Conservation (phyloP, 345 rosid genomes). For the Citrus hindsii region DNA sequence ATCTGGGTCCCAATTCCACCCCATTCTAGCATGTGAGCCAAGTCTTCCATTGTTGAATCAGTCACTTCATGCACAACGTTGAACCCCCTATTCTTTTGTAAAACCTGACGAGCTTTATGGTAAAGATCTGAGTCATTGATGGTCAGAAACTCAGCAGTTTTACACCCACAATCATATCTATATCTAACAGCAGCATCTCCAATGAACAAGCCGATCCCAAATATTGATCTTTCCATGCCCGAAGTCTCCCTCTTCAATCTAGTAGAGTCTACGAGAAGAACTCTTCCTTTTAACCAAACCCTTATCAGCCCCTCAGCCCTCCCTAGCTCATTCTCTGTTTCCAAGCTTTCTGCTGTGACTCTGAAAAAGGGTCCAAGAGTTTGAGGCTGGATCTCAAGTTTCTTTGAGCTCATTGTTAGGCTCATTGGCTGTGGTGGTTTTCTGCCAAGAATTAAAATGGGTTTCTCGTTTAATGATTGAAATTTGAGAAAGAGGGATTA, state of each 20-base stretch:
- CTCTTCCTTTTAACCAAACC: conserved; percentile 72
- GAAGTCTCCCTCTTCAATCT: conserved; percentile 63
- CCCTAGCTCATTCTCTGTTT: conserved; percentile 59
- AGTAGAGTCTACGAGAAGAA: conserved; percentile 78
- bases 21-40: conserved; percentile 81
- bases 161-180: conserved; percentile 74
- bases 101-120: conserved; percentile 88
- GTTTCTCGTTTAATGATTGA: conserved; percentile 2
- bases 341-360: conserved; percentile 63
- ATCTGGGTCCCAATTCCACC: conserved; percentile 89
- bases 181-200: conserved; percentile 83
- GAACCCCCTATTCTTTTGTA: conserved; percentile 77
- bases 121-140: conserved; percentile 84
- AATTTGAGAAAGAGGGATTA: background rate
- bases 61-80: conserved; percentile 66
- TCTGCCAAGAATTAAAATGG: conserved; percentile 10
- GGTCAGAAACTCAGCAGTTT: conserved; percentile 76
- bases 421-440: background rate
- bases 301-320: conserved; percentile 67
- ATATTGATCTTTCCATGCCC: conserved; percentile 70
- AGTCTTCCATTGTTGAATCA: conserved; percentile 71
- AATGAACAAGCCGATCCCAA: conserved; percentile 80
- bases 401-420: conserved; percentile 8
- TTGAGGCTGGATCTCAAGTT: conserved; percentile 48
- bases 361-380: conserved; percentile 72